Conservation (phyloP, 2,329 filamentous ascomycete genomes). For the Fragosphaeria purpurea region DNA sequence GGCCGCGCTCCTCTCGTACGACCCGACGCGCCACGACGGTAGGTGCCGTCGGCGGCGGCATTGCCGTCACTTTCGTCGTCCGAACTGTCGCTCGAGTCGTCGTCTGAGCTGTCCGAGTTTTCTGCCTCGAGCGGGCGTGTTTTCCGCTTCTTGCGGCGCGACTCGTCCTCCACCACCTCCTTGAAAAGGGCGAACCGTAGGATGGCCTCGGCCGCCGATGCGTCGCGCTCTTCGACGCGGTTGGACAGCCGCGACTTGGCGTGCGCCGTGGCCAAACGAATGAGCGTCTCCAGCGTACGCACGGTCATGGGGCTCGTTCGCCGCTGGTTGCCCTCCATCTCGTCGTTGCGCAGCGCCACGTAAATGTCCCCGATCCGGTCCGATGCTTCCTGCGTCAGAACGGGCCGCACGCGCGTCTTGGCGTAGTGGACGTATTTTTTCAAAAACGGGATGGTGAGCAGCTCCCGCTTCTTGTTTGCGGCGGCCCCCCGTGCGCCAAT, state of each 20-base stretch:
- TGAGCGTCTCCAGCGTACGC: conserved; percentile 94
- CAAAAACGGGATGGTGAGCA: conserved; percentile 93
- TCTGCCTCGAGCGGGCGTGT: conserved; percentile 35
- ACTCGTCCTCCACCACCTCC: conserved; percentile 72
- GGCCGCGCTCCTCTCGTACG: conserved; percentile 18
- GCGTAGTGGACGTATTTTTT: conserved; percentile 99
- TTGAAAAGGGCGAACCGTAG: conserved; percentile 95
- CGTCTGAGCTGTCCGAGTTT: conserved; percentile 39
- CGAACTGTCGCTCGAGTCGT: conserved; percentile 47
- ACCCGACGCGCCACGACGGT: conserved; percentile 26
- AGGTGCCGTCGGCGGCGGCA: conserved; percentile 42
- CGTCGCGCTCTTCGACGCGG: conserved; percentile 82
- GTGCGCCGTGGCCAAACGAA: conserved; percentile 91
- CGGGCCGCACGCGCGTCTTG: conserved; percentile 80
- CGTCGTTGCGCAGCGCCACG: conserved; percentile 86
- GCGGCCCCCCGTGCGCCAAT: conserved; percentile 67
- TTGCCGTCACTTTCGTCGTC: conserved; percentile 49
- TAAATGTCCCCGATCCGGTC: conserved; percentile 89
- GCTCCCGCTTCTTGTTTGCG: conserved; percentile 66
- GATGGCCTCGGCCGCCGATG: conserved; percentile 77
- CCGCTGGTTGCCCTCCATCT: conserved; percentile 87
- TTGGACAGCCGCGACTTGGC: conserved; percentile 85
- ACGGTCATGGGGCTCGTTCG: conserved; percentile 93
- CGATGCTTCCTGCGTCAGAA: conserved; percentile 81
- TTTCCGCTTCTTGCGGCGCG: conserved; percentile 73